These are phyloP conservation scores for Thamnidium elegans DNA, from an alignment of 192 early-diverging fungal genomes.

Conservation along the genomic window DNA sequence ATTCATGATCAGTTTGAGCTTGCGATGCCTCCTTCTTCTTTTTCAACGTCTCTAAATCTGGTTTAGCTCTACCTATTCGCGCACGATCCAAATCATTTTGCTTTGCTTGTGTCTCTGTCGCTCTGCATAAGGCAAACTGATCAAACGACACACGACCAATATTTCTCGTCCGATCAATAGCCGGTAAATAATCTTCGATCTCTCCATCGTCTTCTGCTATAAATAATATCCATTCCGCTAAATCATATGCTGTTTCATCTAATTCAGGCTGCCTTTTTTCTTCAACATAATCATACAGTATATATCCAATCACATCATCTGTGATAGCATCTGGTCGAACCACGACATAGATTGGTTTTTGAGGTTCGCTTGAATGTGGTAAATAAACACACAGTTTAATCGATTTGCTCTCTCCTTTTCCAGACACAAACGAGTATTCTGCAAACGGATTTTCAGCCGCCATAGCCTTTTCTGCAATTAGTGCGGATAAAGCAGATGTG, in stretches of 20 bases:
- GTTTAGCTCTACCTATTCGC: slow-evolving; percentile 24
- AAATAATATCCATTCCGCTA: slow-evolving; percentile 82
- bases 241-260: slow-evolving; percentile 57
- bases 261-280: slow-evolving; percentile 62
- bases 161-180: slow-evolving; percentile 81
- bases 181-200: slow-evolving; percentile 96
- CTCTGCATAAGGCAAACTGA: slow-evolving; percentile 86
- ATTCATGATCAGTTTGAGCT: not conserved
- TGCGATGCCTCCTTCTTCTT: slow-evolving; percentile 6
- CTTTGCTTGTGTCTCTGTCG: slow-evolving; percentile 65
- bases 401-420: slow-evolving; percentile 55
- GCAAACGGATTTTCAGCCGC: slow-evolving; percentile 66
- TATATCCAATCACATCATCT: slow-evolving; percentile 92
- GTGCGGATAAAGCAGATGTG: slow-evolving; percentile 50
- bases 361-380: slow-evolving; percentile 44
- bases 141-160: slow-evolving; percentile 87
- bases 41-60: slow-evolving; percentile 16
- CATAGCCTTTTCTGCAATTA: slow-evolving; percentile 61
- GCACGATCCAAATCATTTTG: slow-evolving; percentile 38
- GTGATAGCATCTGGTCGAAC: slow-evolving; percentile 81
- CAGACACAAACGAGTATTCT: slow-evolving; percentile 62
- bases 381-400: slow-evolving; percentile 66
- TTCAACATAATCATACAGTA: slow-evolving; percentile 84
- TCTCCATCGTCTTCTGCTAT: slow-evolving; percentile 96
- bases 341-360: slow-evolving; percentile 57